Conservation (phyloP, 805 yeast genomes). For the Candida ficus region DNA sequence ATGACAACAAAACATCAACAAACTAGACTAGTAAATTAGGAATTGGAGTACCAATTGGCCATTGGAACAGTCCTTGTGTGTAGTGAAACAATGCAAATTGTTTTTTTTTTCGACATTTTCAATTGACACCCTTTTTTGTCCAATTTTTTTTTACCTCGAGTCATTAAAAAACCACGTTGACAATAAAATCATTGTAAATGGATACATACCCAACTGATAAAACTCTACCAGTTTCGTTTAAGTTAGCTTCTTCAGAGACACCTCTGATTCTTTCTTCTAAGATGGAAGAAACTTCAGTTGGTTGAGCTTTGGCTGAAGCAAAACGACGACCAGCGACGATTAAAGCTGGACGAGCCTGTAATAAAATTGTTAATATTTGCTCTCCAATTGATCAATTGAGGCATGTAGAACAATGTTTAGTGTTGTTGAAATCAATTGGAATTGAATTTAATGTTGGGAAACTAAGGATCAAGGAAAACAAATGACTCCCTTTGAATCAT, state of each 20-base stretch:
- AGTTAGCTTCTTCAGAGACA: conserved; percentile 93
- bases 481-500: too few species aligned
- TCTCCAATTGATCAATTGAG: too few species aligned
- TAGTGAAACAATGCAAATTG: too few species aligned
- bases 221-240: conserved; percentile 99
- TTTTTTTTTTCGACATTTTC: neutral
- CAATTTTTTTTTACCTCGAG: too few species aligned
- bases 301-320: conserved; percentile 92
- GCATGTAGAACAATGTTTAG: neutral
- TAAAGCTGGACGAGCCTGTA: conserved; percentile 67
- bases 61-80: too few species aligned
- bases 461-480: too few species aligned
- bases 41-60: neutral
- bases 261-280: conserved; percentile 99
- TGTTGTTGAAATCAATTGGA: neutral
- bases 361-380: conserved; percentile 21
- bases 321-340: conserved; percentile 71
- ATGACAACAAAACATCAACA: neutral
- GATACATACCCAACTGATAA: conserved; percentile 85
- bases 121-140: neutral
- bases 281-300: conserved; percentile 98
- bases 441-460: too few species aligned
- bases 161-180: neutral
- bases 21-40: neutral
- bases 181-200: conserved; percentile 3